Base-by-base conservation (phyloP, 1,139 yeast species). In the Pichia kudriavzevii region DNA sequence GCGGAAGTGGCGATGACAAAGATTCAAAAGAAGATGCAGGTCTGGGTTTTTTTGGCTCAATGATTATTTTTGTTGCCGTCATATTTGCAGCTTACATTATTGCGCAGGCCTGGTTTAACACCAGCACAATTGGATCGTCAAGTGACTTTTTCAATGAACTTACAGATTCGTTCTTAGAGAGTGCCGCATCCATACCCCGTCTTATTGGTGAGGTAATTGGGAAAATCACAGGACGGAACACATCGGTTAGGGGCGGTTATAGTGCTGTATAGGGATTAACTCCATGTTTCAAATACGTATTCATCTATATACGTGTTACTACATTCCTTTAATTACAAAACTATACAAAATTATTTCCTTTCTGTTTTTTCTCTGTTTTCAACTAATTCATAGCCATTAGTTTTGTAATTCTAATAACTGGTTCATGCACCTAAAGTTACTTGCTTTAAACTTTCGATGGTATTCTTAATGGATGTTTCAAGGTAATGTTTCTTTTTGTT, bases 221-320 rank as follows among this genome's bases (percentile, higher is more conserved):
- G 40, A 83, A 79, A 47, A 66, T 88, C 43, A 70, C 85, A 18
- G 84, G 93, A n/a, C 63, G 67, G 43, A 58, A 67, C 31, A 30
- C 17, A n/a, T 16, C 31, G 3, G 55, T 54, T 25, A 72, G 95
- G 55, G 94, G 94, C 13, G 96, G 94, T 22, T 87, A 87, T 56
- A 79, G 93, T 55, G 96, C 96, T 22, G 94, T 87, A 8, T 87
- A 65, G 59, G n/a, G n/a, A n/a, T n/a, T n/a, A n/a, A n/a, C n/a
- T n/a, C n/a, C n/a, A n/a, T n/a, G n/a, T n/a, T n/a, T n/a, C n/a
- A n/a, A n/a, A n/a, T n/a, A n/a, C n/a, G n/a, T n/a, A n/a, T n/a
- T n/a, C n/a, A n/a, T n/a, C n/a, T n/a, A n/a, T n/a, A n/a, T n/a
- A n/a, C n/a, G n/a, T n/a, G n/a, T n/a, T n/a, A n/a, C n/a, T n/a